These are phyloP conservation scores for Malus asiatica DNA, from an alignment of 306 rosid species.

Conservation along the genomic window DNA sequence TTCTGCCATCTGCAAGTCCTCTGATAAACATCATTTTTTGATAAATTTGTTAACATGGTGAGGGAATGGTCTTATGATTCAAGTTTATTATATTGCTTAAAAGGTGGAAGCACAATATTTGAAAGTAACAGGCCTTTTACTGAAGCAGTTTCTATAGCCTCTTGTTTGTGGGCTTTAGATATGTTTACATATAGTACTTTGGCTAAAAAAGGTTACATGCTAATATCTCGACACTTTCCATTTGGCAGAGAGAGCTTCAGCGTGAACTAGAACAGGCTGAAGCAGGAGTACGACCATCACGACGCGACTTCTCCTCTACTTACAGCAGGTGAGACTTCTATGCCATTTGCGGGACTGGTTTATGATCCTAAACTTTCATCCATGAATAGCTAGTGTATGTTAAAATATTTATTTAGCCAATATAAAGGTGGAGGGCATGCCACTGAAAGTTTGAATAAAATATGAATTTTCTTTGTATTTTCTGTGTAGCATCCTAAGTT, in stretches of 20 bases:
- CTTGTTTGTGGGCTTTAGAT: not conserved
- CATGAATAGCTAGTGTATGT: not conserved
- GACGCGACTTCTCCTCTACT: conserved; percentile 73
- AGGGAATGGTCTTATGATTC: not conserved
- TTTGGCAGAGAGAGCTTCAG: conserved; percentile 78
- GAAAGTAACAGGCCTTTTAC: not conserved
- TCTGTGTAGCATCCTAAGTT: not conserved
- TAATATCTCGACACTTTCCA: not conserved
- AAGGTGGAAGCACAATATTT: not conserved
- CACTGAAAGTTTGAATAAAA: not conserved
- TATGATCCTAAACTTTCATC: not conserved
- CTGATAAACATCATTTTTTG: not conserved
- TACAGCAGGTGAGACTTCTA: conserved; percentile 50
- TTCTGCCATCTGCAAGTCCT: not conserved
- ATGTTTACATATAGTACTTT: not conserved
- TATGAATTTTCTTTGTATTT: not conserved
- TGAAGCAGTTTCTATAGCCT: not conserved
- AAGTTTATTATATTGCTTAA: not conserved
- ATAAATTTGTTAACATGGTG: not conserved
- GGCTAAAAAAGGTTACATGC: not conserved
- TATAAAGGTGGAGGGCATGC: not conserved
- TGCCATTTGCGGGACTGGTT: not conserved
- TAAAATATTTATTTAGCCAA: not conserved
- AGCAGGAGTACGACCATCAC: conserved; percentile 68
- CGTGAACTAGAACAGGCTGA: conserved; percentile 90